Percentiles rank a stretch among this genome's conserved stretches.
Evolutionary conservation across 352 stramenopile species (phyloP).

Genomic region (Phytophthora hibernalis): DNA sequence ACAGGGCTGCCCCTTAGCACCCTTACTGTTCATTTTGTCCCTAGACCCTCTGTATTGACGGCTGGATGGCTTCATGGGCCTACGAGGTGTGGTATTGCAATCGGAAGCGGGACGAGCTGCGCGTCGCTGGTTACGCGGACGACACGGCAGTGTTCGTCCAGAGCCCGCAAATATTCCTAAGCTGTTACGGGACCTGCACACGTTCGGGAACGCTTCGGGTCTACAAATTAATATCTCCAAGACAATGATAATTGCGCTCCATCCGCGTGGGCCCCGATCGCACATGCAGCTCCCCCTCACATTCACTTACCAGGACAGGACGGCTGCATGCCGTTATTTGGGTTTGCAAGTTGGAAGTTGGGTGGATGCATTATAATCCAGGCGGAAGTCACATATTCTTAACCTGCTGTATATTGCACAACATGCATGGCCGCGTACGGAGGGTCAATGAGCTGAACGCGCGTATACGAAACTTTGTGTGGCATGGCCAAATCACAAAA

Average conservation of each 20-base stretch:
- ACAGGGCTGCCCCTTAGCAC: slow-evolving; percentile 3
- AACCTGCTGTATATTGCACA: background rate
- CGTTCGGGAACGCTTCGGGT: background rate
- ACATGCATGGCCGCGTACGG: background rate
- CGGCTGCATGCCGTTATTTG: background rate
- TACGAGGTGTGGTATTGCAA: too few relatives aligned
- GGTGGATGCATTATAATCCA: background rate
- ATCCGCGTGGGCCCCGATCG: too few relatives aligned
- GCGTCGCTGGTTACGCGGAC: background rate
- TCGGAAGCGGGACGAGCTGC: background rate
- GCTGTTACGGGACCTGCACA: background rate
- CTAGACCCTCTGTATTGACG: background rate
- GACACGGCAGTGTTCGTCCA: background rate
- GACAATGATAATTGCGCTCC: background rate
- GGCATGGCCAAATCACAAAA: background rate
- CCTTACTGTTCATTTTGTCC: slow-evolving; percentile 1
- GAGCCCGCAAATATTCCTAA: background rate
- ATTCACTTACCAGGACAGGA: background rate
- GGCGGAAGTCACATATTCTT: background rate
- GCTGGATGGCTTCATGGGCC: background rate
- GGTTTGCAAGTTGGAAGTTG: background rate
- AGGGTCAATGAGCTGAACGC: background rate
- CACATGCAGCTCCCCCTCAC: background rate
- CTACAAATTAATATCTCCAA: background rate
- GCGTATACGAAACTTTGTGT: background rate